Evolutionary conservation across 441 rosid species (phyloP).

Genomic region (Corymbia citriodora): DNA sequence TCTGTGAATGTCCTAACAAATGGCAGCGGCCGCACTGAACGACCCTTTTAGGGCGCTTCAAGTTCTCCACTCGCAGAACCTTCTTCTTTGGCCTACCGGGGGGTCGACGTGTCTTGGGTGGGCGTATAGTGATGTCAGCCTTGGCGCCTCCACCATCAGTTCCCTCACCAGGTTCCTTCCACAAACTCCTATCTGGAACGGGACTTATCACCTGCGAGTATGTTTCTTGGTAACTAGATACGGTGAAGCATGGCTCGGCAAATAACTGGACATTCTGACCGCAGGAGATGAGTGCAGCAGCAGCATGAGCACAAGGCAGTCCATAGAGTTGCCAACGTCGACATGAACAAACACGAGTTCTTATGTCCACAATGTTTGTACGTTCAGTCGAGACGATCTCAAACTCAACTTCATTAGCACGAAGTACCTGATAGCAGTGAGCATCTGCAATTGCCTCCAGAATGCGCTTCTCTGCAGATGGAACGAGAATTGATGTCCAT

Average conservation of each 20-base stretch:
- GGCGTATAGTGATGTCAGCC: slow-evolving; percentile 45
- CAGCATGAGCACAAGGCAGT: slow-evolving; percentile 88
- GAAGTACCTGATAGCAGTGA: slow-evolving; percentile 85
- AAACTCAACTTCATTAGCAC: slow-evolving; percentile 92
- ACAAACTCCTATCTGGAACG: slow-evolving; percentile 58
- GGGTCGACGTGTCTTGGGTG: slow-evolving; percentile 85
- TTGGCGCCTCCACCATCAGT: slow-evolving; percentile 55
- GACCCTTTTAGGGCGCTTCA: slow-evolving; percentile 82
- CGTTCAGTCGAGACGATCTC: slow-evolving; percentile 93
- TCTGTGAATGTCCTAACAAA: slow-evolving; percentile 96
- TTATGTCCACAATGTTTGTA: slow-evolving; percentile 85
- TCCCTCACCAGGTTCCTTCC: slow-evolving; percentile 70
- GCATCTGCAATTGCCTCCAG: slow-evolving; percentile 80
- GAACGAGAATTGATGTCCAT: slow-evolving; percentile 79
- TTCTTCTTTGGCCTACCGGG: slow-evolving; percentile 94
- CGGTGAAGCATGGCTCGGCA: slow-evolving; percentile 83
- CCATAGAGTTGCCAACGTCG: slow-evolving; percentile 94
- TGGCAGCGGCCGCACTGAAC: slow-evolving; percentile 97
- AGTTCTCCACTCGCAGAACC: slow-evolving; percentile 76
- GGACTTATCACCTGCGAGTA: slow-evolving; percentile 67
- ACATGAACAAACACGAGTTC: slow-evolving; percentile 78
- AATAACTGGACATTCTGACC: slow-evolving; percentile 72
- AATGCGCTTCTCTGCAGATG: slow-evolving; percentile 82
- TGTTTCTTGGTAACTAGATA: slow-evolving; percentile 59
- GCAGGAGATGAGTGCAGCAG: slow-evolving; percentile 90